Evolutionary conservation across 2,329 filamentous ascomycete genomes (phyloP).

Genomic region (Epichloe gansuensis): DNA sequence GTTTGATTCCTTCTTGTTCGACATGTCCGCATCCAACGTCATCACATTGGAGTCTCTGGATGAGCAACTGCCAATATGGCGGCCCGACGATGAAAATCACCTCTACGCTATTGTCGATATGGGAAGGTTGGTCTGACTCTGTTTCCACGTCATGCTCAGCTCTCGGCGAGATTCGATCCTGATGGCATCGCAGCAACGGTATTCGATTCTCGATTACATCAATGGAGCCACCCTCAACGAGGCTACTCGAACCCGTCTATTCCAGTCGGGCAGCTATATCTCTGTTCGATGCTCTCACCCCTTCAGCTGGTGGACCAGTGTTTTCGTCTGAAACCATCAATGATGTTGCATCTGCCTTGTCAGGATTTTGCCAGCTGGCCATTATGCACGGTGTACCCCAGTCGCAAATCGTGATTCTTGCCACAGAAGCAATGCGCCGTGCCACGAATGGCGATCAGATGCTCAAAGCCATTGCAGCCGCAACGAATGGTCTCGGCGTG

Average conservation of each 20-base stretch:
- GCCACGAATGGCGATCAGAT: conserved; percentile 64
- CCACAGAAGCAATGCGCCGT: conserved; percentile 79
- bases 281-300: conserved; percentile 69
- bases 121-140: conserved; percentile 34
- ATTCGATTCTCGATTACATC: conserved; percentile 87
- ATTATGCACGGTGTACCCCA: conserved; percentile 54
- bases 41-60: conserved; percentile 40
- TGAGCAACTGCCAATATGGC: conserved; percentile 37
- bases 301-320: conserved; percentile 24
- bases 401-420: conserved; percentile 59
- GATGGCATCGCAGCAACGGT: conserved; percentile 54
- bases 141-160: not conserved
- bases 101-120: conserved; percentile 47
- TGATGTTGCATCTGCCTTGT: conserved; percentile 53
- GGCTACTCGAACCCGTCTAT: conserved; percentile 66
- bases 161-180: not conserved
- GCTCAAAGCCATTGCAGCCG: conserved; percentile 47
- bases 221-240: conserved; percentile 56
- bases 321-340: conserved; percentile 47
- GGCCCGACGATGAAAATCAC: conserved; percentile 32
- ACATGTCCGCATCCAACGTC: conserved; percentile 26
- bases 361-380: conserved; percentile 62
- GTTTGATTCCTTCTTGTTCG: not conserved
- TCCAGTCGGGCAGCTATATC: conserved; percentile 71
- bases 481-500: conserved; percentile 54